These are phyloP conservation scores for Tolypocladium cylindrosporum DNA, from an alignment of 2,329 filamentous ascomycete genomes.

Conservation along the genomic window DNA sequence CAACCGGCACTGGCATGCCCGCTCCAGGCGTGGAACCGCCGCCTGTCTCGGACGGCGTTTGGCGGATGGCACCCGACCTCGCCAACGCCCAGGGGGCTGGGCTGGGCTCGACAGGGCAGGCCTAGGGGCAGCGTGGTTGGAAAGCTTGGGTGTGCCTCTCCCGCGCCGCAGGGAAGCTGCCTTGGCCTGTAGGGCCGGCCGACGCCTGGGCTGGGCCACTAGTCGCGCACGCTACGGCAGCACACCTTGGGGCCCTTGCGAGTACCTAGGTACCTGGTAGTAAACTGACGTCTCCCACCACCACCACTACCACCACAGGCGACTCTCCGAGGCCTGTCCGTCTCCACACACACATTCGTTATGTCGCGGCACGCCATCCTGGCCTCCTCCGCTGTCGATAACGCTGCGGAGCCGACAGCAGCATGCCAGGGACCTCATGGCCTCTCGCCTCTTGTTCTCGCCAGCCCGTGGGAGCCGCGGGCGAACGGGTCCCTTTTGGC, in stretches of 20 bases:
- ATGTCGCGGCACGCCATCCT: neutral
- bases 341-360: neutral
- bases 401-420: neutral
- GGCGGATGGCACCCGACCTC: neutral
- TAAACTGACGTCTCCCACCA: neutral
- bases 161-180: neutral
- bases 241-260: neutral
- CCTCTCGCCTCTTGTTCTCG: neutral
- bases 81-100: neutral
- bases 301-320: neutral
- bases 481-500: neutral
- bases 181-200: neutral
- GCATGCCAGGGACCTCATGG: neutral
- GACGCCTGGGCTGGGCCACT: neutral
- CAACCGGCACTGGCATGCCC: neutral
- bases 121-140: neutral
- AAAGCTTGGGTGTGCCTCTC: neutral
- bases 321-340: neutral
- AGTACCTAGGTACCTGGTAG: neutral
- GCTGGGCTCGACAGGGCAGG: neutral
- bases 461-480: neutral
- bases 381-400: neutral
- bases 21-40: neutral
- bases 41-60: neutral
- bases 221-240: neutral